A percentile compares a stretch with the other conserved stretches of the same genome.
Evolutionary conservation across 768 basidiomycete genomes (phyloP).

Genomic region (Phanerochaete sordida): DNA sequence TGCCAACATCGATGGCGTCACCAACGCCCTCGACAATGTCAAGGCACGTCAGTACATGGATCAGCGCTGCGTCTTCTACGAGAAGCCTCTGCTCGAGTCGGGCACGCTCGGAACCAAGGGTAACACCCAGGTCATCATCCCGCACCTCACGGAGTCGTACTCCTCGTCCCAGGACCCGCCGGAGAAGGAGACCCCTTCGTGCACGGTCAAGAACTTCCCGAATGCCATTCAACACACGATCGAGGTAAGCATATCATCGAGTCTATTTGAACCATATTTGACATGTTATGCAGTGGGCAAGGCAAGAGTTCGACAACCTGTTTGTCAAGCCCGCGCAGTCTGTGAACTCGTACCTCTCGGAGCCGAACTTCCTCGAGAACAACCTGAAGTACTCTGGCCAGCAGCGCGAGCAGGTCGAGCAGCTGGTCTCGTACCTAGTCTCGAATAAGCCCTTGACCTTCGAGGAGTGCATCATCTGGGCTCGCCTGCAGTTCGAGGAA

Average conservation of each 20-base stretch:
- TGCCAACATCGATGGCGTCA: slow-evolving; percentile 83
- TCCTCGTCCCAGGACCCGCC: slow-evolving; percentile 98
- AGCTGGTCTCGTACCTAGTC: slow-evolving; percentile 86
- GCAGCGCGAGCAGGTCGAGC: slow-evolving; percentile 84
- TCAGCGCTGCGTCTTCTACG: slow-evolving; percentile 93
- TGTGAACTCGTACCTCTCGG: slow-evolving; percentile 94
- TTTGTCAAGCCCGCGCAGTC: slow-evolving; percentile 94
- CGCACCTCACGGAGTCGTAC: slow-evolving; percentile 94
- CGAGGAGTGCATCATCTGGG: slow-evolving; percentile 98
- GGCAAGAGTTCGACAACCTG: slow-evolving; percentile 85
- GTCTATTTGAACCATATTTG: slow-evolving; percentile 35
- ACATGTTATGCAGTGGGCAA: slow-evolving; percentile 61
- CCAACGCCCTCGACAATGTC: slow-evolving; percentile 96
- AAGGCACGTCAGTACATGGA: slow-evolving; percentile 99
- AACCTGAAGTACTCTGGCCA: slow-evolving; percentile 87
- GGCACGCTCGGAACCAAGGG: slow-evolving; percentile 98
- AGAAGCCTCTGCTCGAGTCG: slow-evolving; percentile 94
- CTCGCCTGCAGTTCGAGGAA: slow-evolving; percentile 90
- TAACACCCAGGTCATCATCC: slow-evolving; percentile 93
- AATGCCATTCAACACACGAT: slow-evolving; percentile 98
- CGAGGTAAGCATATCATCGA: slow-evolving; percentile 52
- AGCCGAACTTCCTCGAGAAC: slow-evolving; percentile 91
- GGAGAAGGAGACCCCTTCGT: slow-evolving; percentile 94
- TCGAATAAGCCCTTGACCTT: slow-evolving; percentile 92
- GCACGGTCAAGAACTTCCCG: slow-evolving; percentile 99